Percentiles rank a stretch among this genome's conserved stretches.
phyloP scores from a whole-genome alignment of 352 stramenopile genomes.

The Phytopythium delawarense region DNA sequence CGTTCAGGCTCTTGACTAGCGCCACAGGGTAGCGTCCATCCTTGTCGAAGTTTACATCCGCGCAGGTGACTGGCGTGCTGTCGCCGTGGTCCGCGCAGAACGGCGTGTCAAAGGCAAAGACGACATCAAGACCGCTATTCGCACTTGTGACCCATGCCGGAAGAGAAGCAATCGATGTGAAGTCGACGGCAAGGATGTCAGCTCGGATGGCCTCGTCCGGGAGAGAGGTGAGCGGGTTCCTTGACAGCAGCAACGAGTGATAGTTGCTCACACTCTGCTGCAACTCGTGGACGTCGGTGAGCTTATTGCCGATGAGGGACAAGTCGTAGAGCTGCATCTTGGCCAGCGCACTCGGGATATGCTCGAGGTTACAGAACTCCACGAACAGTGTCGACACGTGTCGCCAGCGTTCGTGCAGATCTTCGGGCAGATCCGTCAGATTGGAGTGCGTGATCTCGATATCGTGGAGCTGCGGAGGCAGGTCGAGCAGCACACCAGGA shows the following conservation, averaged over 20 bases:
- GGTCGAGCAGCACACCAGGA: constrained; percentile 8
- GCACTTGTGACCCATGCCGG: constrained; percentile 6
- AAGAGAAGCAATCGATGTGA: constrained; percentile 6
- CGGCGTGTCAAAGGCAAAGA: constrained; percentile 12
- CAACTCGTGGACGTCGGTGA: constrained; percentile 2
- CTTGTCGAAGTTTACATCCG: constrained; percentile 2
- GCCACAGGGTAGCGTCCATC: constrained; percentile 1
- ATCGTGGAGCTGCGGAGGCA: constrained; percentile 15
- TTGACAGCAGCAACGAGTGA: constrained; percentile 10
- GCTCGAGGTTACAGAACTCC: constrained; percentile 12
- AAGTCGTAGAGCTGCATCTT: constrained; percentile 11
- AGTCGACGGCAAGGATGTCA: constrained; percentile 12
- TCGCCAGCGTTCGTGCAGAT: constrained; percentile 16
- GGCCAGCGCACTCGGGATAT: constrained; percentile 6
- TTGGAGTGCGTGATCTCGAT: constrained; percentile 20
- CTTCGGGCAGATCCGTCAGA: constrained; percentile 11
- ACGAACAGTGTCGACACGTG: constrained; percentile 15
- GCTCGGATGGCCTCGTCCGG: neutral
- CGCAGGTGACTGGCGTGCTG: neutral
- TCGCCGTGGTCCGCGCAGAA: constrained; percentile 7
- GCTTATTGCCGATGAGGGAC: constrained; percentile 18
- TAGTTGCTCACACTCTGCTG: neutral
- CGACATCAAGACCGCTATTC: neutral
- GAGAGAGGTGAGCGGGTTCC: constrained; percentile 12
- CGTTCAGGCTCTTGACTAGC: constrained; percentile 3